Conservation (phyloP, 768 basidiomycete genomes). For the Boletus speciosus region DNA sequence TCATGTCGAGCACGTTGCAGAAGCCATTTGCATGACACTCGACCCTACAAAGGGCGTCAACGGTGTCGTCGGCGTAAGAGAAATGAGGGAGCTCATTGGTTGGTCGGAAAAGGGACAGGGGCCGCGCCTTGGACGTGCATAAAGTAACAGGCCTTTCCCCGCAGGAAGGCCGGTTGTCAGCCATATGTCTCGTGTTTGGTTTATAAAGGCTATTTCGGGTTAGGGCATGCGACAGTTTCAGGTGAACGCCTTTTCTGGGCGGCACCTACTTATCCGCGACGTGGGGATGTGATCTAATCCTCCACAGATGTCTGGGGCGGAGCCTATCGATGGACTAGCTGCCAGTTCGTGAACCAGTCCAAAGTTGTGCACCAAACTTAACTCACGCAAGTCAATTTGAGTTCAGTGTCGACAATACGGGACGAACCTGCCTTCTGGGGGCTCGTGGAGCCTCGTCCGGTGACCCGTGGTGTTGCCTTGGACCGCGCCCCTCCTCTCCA, state of each 20-base stretch:
- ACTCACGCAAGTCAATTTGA: constrained; percentile 1
- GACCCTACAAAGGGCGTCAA: constrained; percentile 47
- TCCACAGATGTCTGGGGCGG: constrained; percentile 6
- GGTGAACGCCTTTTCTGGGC: constrained; percentile 1
- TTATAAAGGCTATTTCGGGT: constrained; percentile 16
- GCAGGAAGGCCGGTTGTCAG: constrained; percentile 1
- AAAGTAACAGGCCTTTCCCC: constrained; percentile 6
- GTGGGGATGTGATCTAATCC: constrained; percentile 15
- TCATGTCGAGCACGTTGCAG: constrained; percentile 93
- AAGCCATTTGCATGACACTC: constrained; percentile 68
- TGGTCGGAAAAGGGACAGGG: constrained; percentile 44
- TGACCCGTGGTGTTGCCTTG: background rate
- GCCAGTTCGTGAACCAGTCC: constrained; percentile 12
- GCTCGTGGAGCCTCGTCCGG: background rate
- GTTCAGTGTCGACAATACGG: constrained; percentile 9
- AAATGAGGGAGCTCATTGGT: constrained; percentile 75
- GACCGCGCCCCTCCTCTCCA: background rate
- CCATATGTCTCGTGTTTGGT: constrained; percentile 8
- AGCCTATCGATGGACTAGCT: constrained; percentile 5
- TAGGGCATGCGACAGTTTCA: constrained; percentile 18
- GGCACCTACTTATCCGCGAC: constrained; percentile 21
- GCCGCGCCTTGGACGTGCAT: constrained; percentile 17
- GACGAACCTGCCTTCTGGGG: constrained; percentile 10
- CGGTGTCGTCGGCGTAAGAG: constrained; percentile 65
- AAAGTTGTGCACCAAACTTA: background rate